Conservation (phyloP, 139 green algal species). For the Mesotaenium endlicherianum region DNA sequence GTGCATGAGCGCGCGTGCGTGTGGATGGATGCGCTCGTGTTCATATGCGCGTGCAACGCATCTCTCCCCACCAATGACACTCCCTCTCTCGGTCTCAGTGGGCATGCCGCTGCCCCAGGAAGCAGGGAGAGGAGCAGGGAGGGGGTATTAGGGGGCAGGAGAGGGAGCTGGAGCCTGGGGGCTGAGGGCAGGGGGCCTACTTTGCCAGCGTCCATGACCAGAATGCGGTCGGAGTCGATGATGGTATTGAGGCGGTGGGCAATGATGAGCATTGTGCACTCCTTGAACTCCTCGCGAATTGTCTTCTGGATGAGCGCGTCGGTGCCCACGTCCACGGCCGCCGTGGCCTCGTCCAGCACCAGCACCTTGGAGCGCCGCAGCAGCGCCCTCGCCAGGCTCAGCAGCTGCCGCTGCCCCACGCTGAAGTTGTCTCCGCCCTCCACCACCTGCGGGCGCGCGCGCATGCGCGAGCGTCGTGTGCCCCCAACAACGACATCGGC, state of each 20-base stretch:
- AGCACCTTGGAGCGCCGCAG: slow-evolving; percentile 67
- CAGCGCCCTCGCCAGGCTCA: slow-evolving; percentile 88
- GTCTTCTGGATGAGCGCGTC: slow-evolving; percentile 75
- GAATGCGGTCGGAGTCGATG: slow-evolving; percentile 42
- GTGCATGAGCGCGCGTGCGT: not conserved
- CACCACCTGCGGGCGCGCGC: slow-evolving; percentile 55
- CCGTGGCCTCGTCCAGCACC: slow-evolving; percentile 89
- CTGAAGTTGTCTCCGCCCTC: slow-evolving; percentile 81
- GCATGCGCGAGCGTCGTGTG: not conserved
- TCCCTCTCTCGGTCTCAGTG: not conserved
- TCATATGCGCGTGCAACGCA: not conserved
- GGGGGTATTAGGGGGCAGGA: not conserved
- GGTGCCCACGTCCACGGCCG: slow-evolving; percentile 81
- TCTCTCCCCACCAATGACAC: not conserved
- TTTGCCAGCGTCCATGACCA: slow-evolving; percentile 43
- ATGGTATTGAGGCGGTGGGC: slow-evolving; percentile 46
- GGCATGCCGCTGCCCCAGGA: not conserved
- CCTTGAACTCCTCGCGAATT: slow-evolving; percentile 76
- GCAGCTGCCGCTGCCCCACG: slow-evolving; percentile 85
- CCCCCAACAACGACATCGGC: not conserved
- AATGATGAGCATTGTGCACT: slow-evolving; percentile 71
- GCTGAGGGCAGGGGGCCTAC: not conserved
- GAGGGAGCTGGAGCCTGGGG: not conserved
- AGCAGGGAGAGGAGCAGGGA: not conserved
- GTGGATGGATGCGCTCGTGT: not conserved